Percentiles rank a stretch among this genome's conserved stretches.
Conservation (phyloP, 768 basidiomycete genomes). For the Pulveroboletus sp. region DNA sequence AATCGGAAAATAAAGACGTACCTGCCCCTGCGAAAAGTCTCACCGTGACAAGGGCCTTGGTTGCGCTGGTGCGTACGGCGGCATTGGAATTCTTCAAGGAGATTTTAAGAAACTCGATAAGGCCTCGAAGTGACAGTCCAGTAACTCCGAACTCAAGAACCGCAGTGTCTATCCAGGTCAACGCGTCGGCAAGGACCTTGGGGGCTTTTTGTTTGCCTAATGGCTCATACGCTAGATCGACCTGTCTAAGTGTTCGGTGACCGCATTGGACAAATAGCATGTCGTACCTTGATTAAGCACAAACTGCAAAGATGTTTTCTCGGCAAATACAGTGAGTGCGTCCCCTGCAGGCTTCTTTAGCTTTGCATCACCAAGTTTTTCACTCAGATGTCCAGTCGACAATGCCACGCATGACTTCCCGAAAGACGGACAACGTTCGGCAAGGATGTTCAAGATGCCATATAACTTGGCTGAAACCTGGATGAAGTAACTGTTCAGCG, state of each 20-base stretch:
- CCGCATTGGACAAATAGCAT: conserved; percentile 3
- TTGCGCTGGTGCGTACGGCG: conserved; percentile 87
- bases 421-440: conserved; percentile 77
- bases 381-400: conserved; percentile 74
- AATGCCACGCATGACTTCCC: conserved; percentile 81
- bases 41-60: conserved; percentile 86
- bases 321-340: conserved; percentile 73
- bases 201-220: conserved; percentile 95
- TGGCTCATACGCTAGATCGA: conserved; percentile 76
- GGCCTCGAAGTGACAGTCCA: conserved; percentile 72
- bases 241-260: conserved; percentile 15
- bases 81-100: conserved; percentile 93
- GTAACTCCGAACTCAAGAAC: conserved; percentile 88
- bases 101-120: conserved; percentile 88
- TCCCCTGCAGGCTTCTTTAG: conserved; percentile 96
- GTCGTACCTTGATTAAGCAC: conserved; percentile 82
- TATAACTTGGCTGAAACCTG: conserved; percentile 92
- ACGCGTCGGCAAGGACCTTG: conserved; percentile 89
- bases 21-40: conserved; percentile 89
- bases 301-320: conserved; percentile 92
- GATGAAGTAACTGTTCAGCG: conserved; percentile 7
- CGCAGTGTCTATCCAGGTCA: conserved; percentile 83
- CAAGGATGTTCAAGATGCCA: conserved; percentile 65
- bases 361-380: conserved; percentile 95
- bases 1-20: conserved; percentile 31